Base-by-base conservation (phyloP, 805 yeast species). In the Metschnikowia lochheadii region DNA sequence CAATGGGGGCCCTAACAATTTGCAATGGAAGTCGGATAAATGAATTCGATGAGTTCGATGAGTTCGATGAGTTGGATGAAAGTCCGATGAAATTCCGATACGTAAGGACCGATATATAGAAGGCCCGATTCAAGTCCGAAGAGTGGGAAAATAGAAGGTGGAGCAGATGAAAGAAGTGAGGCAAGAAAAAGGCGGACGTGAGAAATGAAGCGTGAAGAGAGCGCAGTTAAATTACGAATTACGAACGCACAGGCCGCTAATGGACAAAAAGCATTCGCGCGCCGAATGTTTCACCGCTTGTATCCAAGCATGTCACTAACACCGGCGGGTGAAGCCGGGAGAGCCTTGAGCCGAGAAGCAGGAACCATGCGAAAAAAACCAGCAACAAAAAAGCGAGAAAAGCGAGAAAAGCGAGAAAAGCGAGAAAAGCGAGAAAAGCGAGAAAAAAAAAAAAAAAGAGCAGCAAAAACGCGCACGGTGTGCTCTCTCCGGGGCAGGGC, bases 251-350 rank as follows among this genome's bases (percentile, higher is more conserved):
- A 23, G 26, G 40, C 34, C 34, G 46, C 46, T 36, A 44, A 44
- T 44, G 46, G 46, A 35, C 40, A 44, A 18, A 18, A 18, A 26
- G 46, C 46, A 15, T 20, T 15, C 46, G 37, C 46, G 46, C 46
- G 46, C 40, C 46, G 20, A 35, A 23, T 35, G 46, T 44, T 36
- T 34, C 34, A 32, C 18, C 37, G 29, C 39, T 20, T 20, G 18
- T 35, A 35, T 8, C 32, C 21, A 17, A 23, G 35, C 35, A 32
- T 36, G 42, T 20, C 20, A n/a, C 49, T 40, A 32, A 21, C 23
- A 34, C 36, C 49, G 43, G 35, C 53, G 53, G 53, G 37, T 29
- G 37, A 50, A 42, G 20, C 39, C 53, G 53, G 53, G 38, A 46
- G 41, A 46, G 14, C 14, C n/a, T n/a, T 32, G 46, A 45, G 48